phyloP scores from a whole-genome alignment of 257 asterid genomes.

The Leonotis leonurus region DNA sequence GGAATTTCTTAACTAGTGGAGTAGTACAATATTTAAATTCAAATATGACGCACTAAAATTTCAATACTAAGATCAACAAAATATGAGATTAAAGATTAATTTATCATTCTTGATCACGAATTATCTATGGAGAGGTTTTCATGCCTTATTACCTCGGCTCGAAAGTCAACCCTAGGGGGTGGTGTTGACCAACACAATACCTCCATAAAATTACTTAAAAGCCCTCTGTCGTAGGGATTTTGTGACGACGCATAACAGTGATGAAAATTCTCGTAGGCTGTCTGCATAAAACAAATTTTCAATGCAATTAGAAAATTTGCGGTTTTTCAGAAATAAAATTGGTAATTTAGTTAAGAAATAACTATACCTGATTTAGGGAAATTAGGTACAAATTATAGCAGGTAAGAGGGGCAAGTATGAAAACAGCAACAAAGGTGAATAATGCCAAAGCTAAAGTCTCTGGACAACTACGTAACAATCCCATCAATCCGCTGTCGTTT shows the following conservation, averaged over 20 bases:
- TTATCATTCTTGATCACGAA: no score
- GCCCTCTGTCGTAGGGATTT: slow-evolving; percentile 17
- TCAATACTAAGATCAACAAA: no score
- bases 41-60: no score
- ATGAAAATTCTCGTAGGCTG: slow-evolving; percentile 28
- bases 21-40: no score
- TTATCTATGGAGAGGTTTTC: background rate
- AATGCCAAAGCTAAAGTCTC: slow-evolving; percentile 9
- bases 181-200: slow-evolving; percentile 7
- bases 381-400: slow-evolving; percentile 29
- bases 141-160: slow-evolving; percentile 12
- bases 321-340: background rate
- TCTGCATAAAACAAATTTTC: background rate
- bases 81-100: no score
- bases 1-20: no score
- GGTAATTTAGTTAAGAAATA: background rate
- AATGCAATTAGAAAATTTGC: background rate
- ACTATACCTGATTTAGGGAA: slow-evolving; percentile 9
- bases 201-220: slow-evolving; percentile 24
- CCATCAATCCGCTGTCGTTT: slow-evolving; percentile 4
- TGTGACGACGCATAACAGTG: slow-evolving; percentile 1
- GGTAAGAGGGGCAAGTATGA: slow-evolving; percentile 2
- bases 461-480: slow-evolving; percentile 1
- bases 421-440: slow-evolving; percentile 1
- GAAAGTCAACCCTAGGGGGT: slow-evolving; percentile 25